These are phyloP conservation scores for Candida succiphila DNA, from an alignment of 805 yeast species.

Conservation along the genomic window DNA sequence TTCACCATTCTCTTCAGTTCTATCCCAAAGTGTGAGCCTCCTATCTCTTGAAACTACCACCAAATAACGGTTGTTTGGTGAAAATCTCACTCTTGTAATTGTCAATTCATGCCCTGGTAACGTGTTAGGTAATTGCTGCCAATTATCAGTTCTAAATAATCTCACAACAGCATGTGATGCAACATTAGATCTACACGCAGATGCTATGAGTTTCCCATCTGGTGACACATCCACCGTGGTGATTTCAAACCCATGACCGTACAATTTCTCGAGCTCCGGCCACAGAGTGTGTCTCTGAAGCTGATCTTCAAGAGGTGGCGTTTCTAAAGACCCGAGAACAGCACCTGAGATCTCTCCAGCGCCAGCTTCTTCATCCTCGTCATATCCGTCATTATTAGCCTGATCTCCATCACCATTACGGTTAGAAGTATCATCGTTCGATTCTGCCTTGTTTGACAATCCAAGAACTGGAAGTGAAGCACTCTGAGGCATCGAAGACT, in stretches of 20 bases:
- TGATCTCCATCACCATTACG: slow-evolving; percentile 26
- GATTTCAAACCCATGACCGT: slow-evolving; percentile 97
- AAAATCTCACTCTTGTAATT: slow-evolving; percentile 72
- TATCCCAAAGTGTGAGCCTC: slow-evolving; percentile 66
- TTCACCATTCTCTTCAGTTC: slow-evolving; percentile 13
- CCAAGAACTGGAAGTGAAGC: slow-evolving; percentile 93
- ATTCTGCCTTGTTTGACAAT: slow-evolving; percentile 76
- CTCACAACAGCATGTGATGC: slow-evolving; percentile 80
- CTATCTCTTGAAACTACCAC: slow-evolving; percentile 86
- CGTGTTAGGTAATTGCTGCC: slow-evolving; percentile 55
- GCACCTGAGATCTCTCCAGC: slow-evolving; percentile 33
- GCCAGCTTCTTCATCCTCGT: slow-evolving; percentile 28
- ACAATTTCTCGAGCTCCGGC: slow-evolving; percentile 91
- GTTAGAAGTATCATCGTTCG: no score
- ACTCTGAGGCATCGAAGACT: slow-evolving; percentile 50
- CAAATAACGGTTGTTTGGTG: slow-evolving; percentile 54
- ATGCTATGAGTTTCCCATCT: slow-evolving; percentile 56
- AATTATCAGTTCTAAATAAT: slow-evolving; percentile 47
- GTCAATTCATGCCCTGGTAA: slow-evolving; percentile 73
- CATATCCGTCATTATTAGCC: slow-evolving; percentile 28
- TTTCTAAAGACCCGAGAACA: slow-evolving; percentile 31
- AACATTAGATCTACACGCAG: slow-evolving; percentile 86
- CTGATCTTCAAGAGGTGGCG: slow-evolving; percentile 84
- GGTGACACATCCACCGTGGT: slow-evolving; percentile 67
- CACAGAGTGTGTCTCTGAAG: slow-evolving; percentile 85